Conservation (phyloP, 257 asterid genomes). For the Solanum piurae region DNA sequence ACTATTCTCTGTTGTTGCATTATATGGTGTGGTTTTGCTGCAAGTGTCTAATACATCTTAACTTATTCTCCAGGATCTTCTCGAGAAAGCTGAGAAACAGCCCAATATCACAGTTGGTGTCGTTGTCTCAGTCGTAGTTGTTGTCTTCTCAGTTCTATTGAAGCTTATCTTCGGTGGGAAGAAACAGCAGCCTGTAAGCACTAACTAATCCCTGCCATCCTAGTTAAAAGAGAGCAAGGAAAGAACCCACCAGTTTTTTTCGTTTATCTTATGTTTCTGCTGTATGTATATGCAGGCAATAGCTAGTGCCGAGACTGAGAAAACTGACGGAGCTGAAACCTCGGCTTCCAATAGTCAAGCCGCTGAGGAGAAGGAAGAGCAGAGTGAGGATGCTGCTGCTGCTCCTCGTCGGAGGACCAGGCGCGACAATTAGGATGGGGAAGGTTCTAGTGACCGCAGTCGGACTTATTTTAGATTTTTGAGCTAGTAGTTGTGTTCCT, state of each 20-base stretch:
- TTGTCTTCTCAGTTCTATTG: conserved; percentile 46
- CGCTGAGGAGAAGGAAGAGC: conserved; percentile 55
- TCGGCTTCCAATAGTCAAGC: conserved; percentile 44
- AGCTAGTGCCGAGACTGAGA: conserved; percentile 31
- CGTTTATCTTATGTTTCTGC: neutral
- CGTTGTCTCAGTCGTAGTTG: conserved; percentile 33
- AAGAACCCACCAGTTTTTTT: neutral
- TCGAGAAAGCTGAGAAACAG: conserved; percentile 81
- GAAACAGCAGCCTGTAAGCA: conserved; percentile 41
- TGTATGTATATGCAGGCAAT: conserved; percentile 27
- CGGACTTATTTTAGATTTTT: neutral
- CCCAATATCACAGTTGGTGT: conserved; percentile 72
- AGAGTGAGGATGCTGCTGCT: conserved; percentile 13
- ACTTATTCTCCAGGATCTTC: conserved; percentile 41
- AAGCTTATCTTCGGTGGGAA: conserved; percentile 80
- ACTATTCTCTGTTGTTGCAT: neutral
- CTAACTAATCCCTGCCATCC: neutral
- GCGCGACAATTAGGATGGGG: conserved; percentile 1
- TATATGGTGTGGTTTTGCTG: neutral
- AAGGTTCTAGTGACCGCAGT: neutral
- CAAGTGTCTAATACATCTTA: neutral
- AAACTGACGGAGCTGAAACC: conserved; percentile 37
- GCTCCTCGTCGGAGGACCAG: conserved; percentile 6
- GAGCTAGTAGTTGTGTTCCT: neutral
- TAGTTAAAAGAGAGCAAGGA: neutral